phyloP scores from a whole-genome alignment of 139 green algal genomes.

The Chlorella sp. region DNA sequence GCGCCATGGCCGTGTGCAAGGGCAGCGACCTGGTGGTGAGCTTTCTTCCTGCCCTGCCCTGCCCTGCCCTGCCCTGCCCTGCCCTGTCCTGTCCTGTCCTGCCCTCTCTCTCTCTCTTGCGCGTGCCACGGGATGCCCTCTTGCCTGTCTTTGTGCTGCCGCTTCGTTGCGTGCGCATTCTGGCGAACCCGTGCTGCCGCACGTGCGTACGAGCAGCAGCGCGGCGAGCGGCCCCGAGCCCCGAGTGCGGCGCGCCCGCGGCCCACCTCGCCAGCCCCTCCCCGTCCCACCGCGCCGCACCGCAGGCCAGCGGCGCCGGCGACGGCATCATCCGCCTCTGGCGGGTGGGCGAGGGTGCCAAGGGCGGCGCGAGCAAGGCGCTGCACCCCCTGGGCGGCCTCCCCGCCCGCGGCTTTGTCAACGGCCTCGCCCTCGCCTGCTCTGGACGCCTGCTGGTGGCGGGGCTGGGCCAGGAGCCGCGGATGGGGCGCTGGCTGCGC shows the following conservation, averaged over 20 bases:
- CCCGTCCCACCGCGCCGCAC: neutral
- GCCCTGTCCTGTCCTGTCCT: too few relatives aligned
- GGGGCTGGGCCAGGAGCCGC: slow-evolving; percentile 89
- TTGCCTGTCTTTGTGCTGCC: neutral
- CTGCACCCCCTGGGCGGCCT: slow-evolving; percentile 62
- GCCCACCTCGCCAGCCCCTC: neutral
- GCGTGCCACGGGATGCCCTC: too few relatives aligned
- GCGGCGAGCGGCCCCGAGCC: too few relatives aligned
- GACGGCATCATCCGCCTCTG: slow-evolving; percentile 91
- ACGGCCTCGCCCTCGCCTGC: slow-evolving; percentile 76
- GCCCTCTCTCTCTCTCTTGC: too few relatives aligned
- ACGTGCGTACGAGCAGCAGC: too few relatives aligned
- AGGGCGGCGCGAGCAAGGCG: slow-evolving; percentile 18
- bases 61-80: neutral
- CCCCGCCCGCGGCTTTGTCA: slow-evolving; percentile 88
- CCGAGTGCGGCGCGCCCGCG: too few relatives aligned
- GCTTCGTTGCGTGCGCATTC: too few relatives aligned
- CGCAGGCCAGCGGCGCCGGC: slow-evolving; percentile 77
- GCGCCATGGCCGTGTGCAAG: slow-evolving; percentile 67
- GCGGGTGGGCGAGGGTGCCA: slow-evolving; percentile 31
- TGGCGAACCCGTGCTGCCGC: too few relatives aligned
- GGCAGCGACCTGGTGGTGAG: slow-evolving; percentile 81
- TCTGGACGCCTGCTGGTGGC: slow-evolving; percentile 81
- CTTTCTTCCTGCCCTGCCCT: neutral
- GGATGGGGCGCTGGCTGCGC: slow-evolving; percentile 87